Evolutionary conservation across 805 yeast genomes (phyloP).

Genomic region (Suhomyces pyralidae): DNA sequence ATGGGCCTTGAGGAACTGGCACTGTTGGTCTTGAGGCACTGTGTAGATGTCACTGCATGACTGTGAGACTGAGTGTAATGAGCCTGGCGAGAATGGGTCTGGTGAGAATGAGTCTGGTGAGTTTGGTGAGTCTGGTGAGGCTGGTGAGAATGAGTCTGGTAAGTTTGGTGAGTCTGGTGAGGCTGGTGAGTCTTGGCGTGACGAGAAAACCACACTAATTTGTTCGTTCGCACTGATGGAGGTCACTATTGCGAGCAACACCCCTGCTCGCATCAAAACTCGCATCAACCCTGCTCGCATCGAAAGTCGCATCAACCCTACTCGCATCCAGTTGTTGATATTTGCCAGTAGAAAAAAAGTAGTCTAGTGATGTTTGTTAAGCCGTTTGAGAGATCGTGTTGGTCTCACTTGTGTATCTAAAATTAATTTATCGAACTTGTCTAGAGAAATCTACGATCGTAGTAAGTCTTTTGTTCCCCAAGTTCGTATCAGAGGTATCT

Average conservation of each 20-base stretch:
- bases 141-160: no score
- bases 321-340: neutral
- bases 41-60: slow-evolving; percentile 2
- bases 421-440: no score
- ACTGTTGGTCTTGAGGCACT: slow-evolving; percentile 14
- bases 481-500: no score
- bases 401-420: no score
- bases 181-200: neutral
- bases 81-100: neutral
- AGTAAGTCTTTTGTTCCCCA: no score
- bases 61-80: neutral
- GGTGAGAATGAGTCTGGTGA: neutral
- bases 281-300: neutral
- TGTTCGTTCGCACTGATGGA: neutral
- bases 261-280: neutral
- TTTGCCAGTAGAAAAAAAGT: neutral
- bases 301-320: no score
- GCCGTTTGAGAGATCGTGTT: no score
- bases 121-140: neutral
- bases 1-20: slow-evolving; percentile 32
- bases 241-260: neutral
- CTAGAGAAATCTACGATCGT: no score
- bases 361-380: no score
- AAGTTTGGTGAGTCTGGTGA: neutral
- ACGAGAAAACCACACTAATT: neutral